Conservation (phyloP, 2,329 filamentous ascomycete species). For the Pseudogymnoascus sp. region DNA sequence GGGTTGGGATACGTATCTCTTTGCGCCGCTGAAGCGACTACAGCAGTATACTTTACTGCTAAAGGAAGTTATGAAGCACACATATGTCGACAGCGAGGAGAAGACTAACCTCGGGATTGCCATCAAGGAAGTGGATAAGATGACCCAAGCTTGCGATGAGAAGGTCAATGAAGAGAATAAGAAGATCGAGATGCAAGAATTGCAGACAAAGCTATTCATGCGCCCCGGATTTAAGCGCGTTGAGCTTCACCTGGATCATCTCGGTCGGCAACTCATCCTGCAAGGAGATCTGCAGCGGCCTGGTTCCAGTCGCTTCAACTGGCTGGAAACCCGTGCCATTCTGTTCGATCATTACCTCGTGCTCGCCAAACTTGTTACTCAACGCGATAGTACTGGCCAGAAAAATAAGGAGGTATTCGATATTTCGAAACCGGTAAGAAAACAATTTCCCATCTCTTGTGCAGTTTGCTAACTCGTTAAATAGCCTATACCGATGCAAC, state of each 20-base stretch:
- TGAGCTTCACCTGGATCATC: slow-evolving; percentile 80
- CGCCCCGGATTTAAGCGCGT: slow-evolving; percentile 83
- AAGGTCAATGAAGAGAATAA: slow-evolving; percentile 89
- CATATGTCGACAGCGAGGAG: slow-evolving; percentile 76
- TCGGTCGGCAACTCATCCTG: slow-evolving; percentile 84
- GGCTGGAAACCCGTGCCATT: slow-evolving; percentile 88
- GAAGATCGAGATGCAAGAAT: slow-evolving; percentile 79
- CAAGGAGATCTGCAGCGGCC: slow-evolving; percentile 84
- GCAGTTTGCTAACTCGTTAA: background rate
- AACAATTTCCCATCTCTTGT: slow-evolving; percentile 2
- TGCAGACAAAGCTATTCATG: slow-evolving; percentile 74
- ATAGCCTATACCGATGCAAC: slow-evolving; percentile 95
- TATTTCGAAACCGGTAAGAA: slow-evolving; percentile 73
- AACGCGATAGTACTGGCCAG: slow-evolving; percentile 59
- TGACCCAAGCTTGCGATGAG: slow-evolving; percentile 83
- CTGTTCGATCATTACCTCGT: slow-evolving; percentile 97
- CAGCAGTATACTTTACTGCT: slow-evolving; percentile 85
- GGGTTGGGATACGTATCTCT: slow-evolving; percentile 90
- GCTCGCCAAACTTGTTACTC: slow-evolving; percentile 68
- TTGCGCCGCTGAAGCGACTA: slow-evolving; percentile 83
- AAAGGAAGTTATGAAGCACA: slow-evolving; percentile 74
- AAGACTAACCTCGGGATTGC: slow-evolving; percentile 76
- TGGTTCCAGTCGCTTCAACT: slow-evolving; percentile 81
- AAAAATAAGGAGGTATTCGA: slow-evolving; percentile 78
- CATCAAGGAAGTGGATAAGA: slow-evolving; percentile 82